Base-by-base conservation (phyloP, 768 basidiomycete species). In the Pleurotus eryngii region DNA sequence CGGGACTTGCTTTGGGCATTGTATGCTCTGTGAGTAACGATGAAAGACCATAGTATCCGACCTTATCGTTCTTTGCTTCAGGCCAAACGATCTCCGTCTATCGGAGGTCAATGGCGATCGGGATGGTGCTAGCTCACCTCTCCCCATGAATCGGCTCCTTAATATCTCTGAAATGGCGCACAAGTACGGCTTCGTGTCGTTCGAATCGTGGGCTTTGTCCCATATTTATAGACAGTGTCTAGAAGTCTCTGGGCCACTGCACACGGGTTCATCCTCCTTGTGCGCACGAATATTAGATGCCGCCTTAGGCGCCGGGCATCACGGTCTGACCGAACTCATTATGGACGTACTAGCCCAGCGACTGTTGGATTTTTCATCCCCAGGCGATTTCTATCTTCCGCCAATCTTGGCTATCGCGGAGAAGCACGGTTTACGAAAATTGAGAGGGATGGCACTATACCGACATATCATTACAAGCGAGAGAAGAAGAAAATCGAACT, bases 381-480 rank as follows among this genome's bases (percentile, higher is more conserved):
- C 85, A 82, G 75, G 81, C 55, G 77, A 79, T 49, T 75, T 73
- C 24, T 59, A 80, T 55, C 71, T 82, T 40, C 77, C 77, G 6
- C 74, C 81, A 57, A 74, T 81, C 35, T 70, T 85, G 17, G 72
- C 76, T 3, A 69, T 78, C 24, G 83, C 83, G 45, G 76, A 80
- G 58, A 67, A 65, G 27, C 67, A 72, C 18, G 69, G 65, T 1
- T 62, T 78, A 20, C 64, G 61, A 6, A 71, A 64, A 20, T 60
- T 81, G 53, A 72, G 76, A 50, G 85, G 85, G 48, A 80, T 83
- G 39, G 72, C 79, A 47, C 82, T 82, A 66, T 86, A 83, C 65
- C 78, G 76, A 47, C 72, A 78, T 46, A 67, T 79, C 39, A 68
- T 80, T 46, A 54, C 12, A 24, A 54, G 24, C 51, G 27, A 27